Evolutionary conservation across 2,329 filamentous ascomycete species (phyloP), one percentile per base, ranked within the genome.

Genomic region (Septoria linicola): DNA sequence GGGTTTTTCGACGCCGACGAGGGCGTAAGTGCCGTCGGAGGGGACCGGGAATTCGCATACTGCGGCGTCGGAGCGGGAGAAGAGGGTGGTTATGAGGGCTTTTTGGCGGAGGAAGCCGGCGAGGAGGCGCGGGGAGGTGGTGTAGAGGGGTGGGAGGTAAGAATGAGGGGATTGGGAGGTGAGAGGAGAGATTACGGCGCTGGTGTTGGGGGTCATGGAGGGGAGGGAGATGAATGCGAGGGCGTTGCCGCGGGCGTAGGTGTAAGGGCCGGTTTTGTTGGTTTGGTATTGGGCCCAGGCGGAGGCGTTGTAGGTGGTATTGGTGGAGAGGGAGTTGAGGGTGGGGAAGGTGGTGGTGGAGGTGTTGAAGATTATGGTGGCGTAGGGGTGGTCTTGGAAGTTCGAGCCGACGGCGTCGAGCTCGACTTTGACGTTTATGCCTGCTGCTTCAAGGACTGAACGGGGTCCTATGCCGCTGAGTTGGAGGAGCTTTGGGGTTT

Each of bases 401-500:
- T 61, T 62, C 41, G 61, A 54, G 3, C 63, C 62, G 5, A 65
- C 61, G 13, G 41, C 45, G 7, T 49, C 39, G 17, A 80, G 58
- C 34, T 53, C 51, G 14, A 53, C 34, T 13, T 59, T 39, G 11
- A 57, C 40, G 1, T 58, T 49, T 30, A 53, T 13, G 2, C 42
- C 32, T 2, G 40, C 44, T 25, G 41, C 37, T 8, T 39, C 66
- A 8, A 52, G 49, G 1, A 41, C 23, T 36, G 27, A 8, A 11
- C n/a, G 17, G 17, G 42, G 11, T 1, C 82, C 83, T 21, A 86
- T 73, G 0, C 82, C 82, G 0, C 80, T 83, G 2, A 83, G 69
- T 55, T 85, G 81, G n/a, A 79, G 74, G 10, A 81, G 68, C 64
- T 77, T 80, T 2, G 76, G 83, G 8, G 78, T 82, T 61, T 77